Percentiles rank a stretch among this genome's conserved stretches.
These are phyloP conservation scores for Naganishia friedmannii DNA, from an alignment of 768 basidiomycete genomes.

Conservation along the genomic window DNA sequence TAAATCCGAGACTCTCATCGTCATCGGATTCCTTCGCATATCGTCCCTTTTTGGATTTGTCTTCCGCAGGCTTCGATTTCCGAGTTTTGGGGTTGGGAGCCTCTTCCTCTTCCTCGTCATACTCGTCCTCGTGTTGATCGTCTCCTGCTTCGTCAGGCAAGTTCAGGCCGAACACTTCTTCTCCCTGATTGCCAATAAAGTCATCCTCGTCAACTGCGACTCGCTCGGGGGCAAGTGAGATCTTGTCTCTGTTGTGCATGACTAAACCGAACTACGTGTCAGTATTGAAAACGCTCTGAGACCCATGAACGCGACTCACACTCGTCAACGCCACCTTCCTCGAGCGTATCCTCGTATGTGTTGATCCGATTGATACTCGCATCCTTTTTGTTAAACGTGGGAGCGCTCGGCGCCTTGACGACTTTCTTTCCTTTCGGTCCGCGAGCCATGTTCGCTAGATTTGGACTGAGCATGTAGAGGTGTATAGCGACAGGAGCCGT, in stretches of 20 bases:
- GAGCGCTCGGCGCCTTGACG: slow-evolving; percentile 5
- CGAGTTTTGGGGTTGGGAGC: slow-evolving; percentile 34
- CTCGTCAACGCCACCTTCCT: slow-evolving; percentile 50
- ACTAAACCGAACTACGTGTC: slow-evolving; percentile 29
- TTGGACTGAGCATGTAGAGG: too few relatives aligned
- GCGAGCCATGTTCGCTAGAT: background rate
- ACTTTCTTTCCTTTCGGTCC: slow-evolving; percentile 18
- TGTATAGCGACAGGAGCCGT: too few relatives aligned
- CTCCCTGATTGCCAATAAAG: slow-evolving; percentile 59
- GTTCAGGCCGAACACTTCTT: slow-evolving; percentile 73
- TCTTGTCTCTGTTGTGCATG: slow-evolving; percentile 62
- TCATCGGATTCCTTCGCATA: slow-evolving; percentile 45
- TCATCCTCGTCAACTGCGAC: slow-evolving; percentile 42
- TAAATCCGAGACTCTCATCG: slow-evolving; percentile 31
- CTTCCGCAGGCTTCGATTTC: slow-evolving; percentile 38
- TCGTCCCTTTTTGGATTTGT: slow-evolving; percentile 44
- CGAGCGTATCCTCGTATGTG: slow-evolving; percentile 49
- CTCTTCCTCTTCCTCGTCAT: slow-evolving; percentile 54
- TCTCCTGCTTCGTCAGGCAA: slow-evolving; percentile 45
- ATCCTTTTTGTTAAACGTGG: slow-evolving; percentile 1
- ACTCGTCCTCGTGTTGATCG: slow-evolving; percentile 55
- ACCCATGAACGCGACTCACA: slow-evolving; percentile 37
- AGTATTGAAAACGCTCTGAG: background rate
- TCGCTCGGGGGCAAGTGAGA: slow-evolving; percentile 61
- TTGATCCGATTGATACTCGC: slow-evolving; percentile 36